These are phyloP conservation scores for Hyphochytrium catenoides DNA, from an alignment of 352 stramenopile species.

Conservation along the genomic window DNA sequence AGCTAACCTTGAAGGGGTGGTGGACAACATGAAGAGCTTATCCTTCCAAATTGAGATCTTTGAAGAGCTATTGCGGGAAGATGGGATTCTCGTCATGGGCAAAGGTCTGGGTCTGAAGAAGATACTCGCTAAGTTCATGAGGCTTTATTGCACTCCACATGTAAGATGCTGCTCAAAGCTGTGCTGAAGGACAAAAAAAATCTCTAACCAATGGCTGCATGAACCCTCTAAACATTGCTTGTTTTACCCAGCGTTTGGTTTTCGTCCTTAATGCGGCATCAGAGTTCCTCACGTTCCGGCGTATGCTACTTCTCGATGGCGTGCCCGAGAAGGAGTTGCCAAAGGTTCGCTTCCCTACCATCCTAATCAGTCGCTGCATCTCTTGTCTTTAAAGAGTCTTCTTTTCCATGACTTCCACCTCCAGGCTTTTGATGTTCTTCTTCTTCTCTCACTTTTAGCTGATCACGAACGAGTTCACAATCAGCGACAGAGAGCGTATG, in stretches of 20 bases:
- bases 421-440: background rate
- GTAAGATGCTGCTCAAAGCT: too few species aligned
- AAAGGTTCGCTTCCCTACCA: too few species aligned
- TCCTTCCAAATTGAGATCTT: conserved; percentile 43
- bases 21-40: too few species aligned
- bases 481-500: conserved; percentile 40
- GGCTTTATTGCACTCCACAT: conserved; percentile 58
- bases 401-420: conserved; percentile 4
- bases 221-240: background rate
- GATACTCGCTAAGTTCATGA: conserved; percentile 67
- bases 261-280: conserved; percentile 79
- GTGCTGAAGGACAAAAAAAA: conserved; percentile 4
- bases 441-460: conserved; percentile 5
- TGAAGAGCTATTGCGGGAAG: conserved; percentile 27
- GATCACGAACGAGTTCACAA: conserved; percentile 39
- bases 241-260: conserved; percentile 21
- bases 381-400: too few species aligned
- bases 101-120: conserved; percentile 61
- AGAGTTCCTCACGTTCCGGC: conserved; percentile 33
- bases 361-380: conserved; percentile 39
- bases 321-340: conserved; percentile 60
- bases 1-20: too few species aligned
- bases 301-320: conserved; percentile 61
- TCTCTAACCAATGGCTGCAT: background rate
- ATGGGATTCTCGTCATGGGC: conserved; percentile 76